Evolutionary conservation across 306 rosid species (phyloP).

Genomic region (Sicyos edulis): DNA sequence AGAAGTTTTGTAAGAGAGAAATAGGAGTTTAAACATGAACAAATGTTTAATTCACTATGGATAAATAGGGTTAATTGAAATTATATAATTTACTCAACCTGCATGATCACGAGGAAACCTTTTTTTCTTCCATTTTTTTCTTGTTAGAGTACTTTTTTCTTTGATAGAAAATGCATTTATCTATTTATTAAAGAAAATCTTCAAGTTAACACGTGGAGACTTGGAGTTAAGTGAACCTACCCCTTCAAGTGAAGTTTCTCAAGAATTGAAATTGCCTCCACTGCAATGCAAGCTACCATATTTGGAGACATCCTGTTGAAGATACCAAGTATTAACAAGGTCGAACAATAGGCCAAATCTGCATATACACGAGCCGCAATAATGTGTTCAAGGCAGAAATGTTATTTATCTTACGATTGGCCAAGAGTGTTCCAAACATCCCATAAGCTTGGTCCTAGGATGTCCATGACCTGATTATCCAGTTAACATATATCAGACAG

Average conservation of each 20-base stretch:
- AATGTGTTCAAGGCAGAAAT: slow-evolving; percentile 19
- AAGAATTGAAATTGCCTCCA: slow-evolving; percentile 93
- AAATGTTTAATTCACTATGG: not conserved
- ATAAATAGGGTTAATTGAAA: not conserved
- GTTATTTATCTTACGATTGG: slow-evolving; percentile 55
- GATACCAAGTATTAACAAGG: slow-evolving; percentile 24
- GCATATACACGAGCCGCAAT: not conserved
- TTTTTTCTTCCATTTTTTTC: not conserved
- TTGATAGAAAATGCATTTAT: not conserved
- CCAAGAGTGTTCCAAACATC: slow-evolving; percentile 85
- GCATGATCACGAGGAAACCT: not conserved
- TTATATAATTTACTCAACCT: not conserved
- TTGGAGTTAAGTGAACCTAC: slow-evolving; percentile 31
- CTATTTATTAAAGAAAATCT: not conserved
- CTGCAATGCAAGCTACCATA: slow-evolving; percentile 94
- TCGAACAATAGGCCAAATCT: not conserved
- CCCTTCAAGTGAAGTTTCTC: slow-evolving; percentile 94
- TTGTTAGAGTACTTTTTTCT: not conserved
- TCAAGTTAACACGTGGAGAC: not conserved
- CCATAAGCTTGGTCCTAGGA: slow-evolving; percentile 96
- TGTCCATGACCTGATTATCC: slow-evolving; percentile 82
- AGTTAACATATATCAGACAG: slow-evolving; percentile 29
- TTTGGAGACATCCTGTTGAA: slow-evolving; percentile 72
- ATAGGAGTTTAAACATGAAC: not conserved
- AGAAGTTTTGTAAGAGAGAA: not conserved